Base-by-base conservation (phyloP, 2,329 filamentous ascomycete genomes). In the Aureobasidium subglaciale region DNA sequence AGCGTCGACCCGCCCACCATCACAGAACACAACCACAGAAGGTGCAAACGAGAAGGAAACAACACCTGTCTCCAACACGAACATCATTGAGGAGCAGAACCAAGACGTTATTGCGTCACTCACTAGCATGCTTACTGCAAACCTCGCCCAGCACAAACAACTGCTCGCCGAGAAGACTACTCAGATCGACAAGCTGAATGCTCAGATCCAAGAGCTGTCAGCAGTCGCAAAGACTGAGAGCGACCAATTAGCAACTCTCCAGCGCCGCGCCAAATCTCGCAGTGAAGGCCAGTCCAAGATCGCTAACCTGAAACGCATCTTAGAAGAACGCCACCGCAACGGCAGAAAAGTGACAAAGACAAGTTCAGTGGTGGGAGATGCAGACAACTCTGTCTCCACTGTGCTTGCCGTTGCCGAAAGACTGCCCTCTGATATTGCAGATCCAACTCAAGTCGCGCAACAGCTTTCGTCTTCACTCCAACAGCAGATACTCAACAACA, bases 121-220 rank as follows among this genome's bases (percentile, higher is more conserved):
- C 64, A 88, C 88, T 40, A 85, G 89, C 61, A 84, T 95, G 46
- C 78, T 99, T 20, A 84, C 83, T 40, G 85, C 90, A 62, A 88
- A 90, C 5, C 84, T 90, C 48, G 79, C 84, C 40, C 84, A 89
- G 41, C 92, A 96, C 67, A 86, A 88, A 56, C 78, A 83, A 46
- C 88, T 92, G 68, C 83, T 96, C 60, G 87, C 86, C 63, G 78
- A 86, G 41, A 96, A 96, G 68, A 91, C 96, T 72, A 79, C 86
- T 48, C 81, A 85, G 27, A 86, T 97, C 54, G 90, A 96, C 66
- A 79, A 84, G 15, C 83, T 95, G 32, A 92, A 96, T 70, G 77
- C 82, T 38, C 85, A 86, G 24, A 85, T 99, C 50, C 86, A 90
- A 46, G 86, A 88, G 56, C 85, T 89, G 1, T 93, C 90, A 1